A percentile compares a stretch with the other conserved stretches of the same genome.
These are phyloP conservation scores for Stentor coeruleus DNA, from an alignment of 73 alveolate genomes.

Conservation along the genomic window DNA sequence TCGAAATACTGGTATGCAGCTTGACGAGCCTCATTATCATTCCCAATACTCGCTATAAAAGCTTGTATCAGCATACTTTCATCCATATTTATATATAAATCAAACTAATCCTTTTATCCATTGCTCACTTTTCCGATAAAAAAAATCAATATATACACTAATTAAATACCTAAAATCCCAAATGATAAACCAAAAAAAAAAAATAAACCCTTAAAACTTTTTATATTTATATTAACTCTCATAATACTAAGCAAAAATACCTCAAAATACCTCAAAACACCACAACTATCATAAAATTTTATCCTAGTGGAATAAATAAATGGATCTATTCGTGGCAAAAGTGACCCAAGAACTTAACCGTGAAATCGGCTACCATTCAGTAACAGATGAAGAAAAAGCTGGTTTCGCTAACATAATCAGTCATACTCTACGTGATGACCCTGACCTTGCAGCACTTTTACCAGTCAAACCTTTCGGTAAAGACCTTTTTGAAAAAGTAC, in stretches of 20 bases:
- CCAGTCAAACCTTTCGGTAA: constrained; percentile 89
- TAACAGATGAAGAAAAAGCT: constrained; percentile 69
- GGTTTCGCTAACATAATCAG: constrained; percentile 69
- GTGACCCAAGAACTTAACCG: not conserved
- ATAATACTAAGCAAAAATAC: too few relatives aligned
- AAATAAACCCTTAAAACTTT: too few relatives aligned
- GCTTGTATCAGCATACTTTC: not conserved
- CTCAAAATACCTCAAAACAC: too few relatives aligned
- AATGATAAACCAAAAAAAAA: too few relatives aligned
- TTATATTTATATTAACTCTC: too few relatives aligned
- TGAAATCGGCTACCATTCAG: constrained; percentile 45
- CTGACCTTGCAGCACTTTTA: constrained; percentile 62
- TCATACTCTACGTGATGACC: constrained; percentile 67
- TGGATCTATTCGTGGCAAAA: not conserved
- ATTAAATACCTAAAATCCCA: too few relatives aligned
- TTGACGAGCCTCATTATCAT: not conserved
- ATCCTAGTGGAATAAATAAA: too few relatives aligned
- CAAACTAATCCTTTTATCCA: too few relatives aligned
- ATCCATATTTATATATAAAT: too few relatives aligned
- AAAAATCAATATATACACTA: too few relatives aligned
- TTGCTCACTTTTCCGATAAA: too few relatives aligned
- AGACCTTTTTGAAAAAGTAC: constrained; percentile 75
- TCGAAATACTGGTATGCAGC: not conserved
- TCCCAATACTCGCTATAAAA: not conserved
- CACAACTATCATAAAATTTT: too few relatives aligned